Percentiles rank a stretch among this genome's conserved stretches.
These are phyloP conservation scores for Choanephora cucurbitarum DNA, from an alignment of 371 early-diverging fungal genomes.

Conservation along the genomic window DNA sequence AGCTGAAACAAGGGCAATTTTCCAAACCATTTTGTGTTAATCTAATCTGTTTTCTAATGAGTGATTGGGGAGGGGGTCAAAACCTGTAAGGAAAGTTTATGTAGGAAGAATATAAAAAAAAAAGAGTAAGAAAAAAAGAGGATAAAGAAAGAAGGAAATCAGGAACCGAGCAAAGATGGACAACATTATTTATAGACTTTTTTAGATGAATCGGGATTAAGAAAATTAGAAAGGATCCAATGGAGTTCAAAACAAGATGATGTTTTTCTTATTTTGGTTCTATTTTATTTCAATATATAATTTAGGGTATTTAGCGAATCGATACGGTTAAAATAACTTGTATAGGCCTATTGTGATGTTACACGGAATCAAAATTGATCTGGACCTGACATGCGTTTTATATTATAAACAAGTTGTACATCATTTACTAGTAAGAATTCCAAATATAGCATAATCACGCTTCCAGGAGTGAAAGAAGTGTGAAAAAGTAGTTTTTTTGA, in stretches of 20 bases:
- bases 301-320: neutral
- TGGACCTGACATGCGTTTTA: conserved; percentile 10
- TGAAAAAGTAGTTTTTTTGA: neutral
- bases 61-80: conserved; percentile 1
- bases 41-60: neutral
- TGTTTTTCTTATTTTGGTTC: conserved; percentile 7
- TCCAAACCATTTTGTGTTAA: conserved; percentile 35
- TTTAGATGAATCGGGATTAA: conserved; percentile 8
- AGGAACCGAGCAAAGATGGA: conserved; percentile 7
- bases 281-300: neutral
- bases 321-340: neutral
- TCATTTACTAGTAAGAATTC: neutral
- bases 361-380: conserved; percentile 9
- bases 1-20: conserved; percentile 19
- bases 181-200: neutral
- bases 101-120: too few species aligned
- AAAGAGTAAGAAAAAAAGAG: conserved; percentile 6
- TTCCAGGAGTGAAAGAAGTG: too few species aligned
- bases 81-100: too few species aligned
- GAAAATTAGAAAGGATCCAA: neutral
- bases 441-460: neutral
- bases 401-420: neutral
- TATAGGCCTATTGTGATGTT: conserved; percentile 5
- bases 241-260: conserved; percentile 1
- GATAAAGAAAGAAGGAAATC: conserved; percentile 10